Base-by-base conservation (phyloP, 805 yeast species). In the Metschnikowia anglica region DNA sequence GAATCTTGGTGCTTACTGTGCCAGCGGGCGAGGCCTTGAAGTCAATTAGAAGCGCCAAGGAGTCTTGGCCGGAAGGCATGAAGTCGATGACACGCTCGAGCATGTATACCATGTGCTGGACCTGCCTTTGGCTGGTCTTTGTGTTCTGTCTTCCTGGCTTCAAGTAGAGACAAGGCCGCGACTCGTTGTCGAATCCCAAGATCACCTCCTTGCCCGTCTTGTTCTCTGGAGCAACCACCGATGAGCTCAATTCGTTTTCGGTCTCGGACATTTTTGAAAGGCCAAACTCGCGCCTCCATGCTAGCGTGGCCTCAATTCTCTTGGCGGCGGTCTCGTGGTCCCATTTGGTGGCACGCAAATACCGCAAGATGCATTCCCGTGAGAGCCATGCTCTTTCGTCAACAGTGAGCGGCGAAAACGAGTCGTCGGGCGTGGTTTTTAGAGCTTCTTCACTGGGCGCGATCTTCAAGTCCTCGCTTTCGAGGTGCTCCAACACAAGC, bases 111-210 rank as follows among this genome's bases (percentile, higher is more conserved):
- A 93, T 72, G 61, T 89, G 97, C 65, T 93, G 95, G n/a, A 93
- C 97, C 61, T 93, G 99, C 54, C 91, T 77, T 49, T 81, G 84
- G 1, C 93, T 80, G 2, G 93, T 80, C 58, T 88, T 87, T 12
- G 99, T 93, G 68, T 93, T 93, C 66, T 93, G 99, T 60, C 96
- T 79, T 11, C 98, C 98, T 0, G 96, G 95, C 62, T 87, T 85
- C 61, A 93, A 73, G 62, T 91, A 91, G 26, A 93, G 68, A 58
- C 97, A 91, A 4, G 99, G 98, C 60, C 99, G 79, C 18, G 84
- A 76, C 57, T 85, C 89, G 55, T 83, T 85, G 59, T 93, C 99
- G 60, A 71, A 93, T 17, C 99, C 99, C 35, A 93, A 68, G 39
- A 91, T 82, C 18, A 91, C 84, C 64, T 91, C 88, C 63, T 93